Evolutionary conservation across 495 filamentous ascomycete genomes (phyloP).

Genomic region (Daldinia vernicosa): DNA sequence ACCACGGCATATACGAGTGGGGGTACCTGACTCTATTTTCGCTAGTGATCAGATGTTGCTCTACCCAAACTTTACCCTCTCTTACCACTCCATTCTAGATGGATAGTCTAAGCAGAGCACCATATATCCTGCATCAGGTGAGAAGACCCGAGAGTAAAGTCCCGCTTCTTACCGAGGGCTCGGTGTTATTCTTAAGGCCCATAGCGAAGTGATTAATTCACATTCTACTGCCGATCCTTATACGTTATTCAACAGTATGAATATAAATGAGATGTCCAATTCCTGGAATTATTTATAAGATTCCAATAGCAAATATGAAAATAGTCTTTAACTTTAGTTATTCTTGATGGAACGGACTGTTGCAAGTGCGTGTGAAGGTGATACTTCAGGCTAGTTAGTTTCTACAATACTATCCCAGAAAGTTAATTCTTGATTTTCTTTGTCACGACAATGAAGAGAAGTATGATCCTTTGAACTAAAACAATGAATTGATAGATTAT

Average conservation of each 20-base stretch:
- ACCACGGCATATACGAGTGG: constrained; percentile 13
- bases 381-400: not conserved
- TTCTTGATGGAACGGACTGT: not conserved
- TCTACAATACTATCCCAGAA: not conserved
- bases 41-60: constrained; percentile 1
- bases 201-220: too few species aligned
- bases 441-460: not conserved
- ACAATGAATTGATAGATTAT: too few species aligned
- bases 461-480: not conserved
- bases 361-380: not conserved
- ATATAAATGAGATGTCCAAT: too few species aligned
- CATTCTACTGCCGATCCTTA: too few species aligned
- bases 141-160: not conserved
- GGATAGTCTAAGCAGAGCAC: not conserved
- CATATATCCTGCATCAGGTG: not conserved
- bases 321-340: too few species aligned
- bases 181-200: not conserved
- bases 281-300: too few species aligned
- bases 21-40: not conserved
- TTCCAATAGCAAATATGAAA: too few species aligned
- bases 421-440: not conserved
- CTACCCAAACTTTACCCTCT: not conserved
- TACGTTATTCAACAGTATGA: too few species aligned
- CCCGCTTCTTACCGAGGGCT: not conserved
- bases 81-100: not conserved